Evolutionary conservation across 768 basidiomycete species (phyloP), one percentile per base, ranked within the genome.

Genomic region (Krasilnikovozyma curviuscula): DNA sequence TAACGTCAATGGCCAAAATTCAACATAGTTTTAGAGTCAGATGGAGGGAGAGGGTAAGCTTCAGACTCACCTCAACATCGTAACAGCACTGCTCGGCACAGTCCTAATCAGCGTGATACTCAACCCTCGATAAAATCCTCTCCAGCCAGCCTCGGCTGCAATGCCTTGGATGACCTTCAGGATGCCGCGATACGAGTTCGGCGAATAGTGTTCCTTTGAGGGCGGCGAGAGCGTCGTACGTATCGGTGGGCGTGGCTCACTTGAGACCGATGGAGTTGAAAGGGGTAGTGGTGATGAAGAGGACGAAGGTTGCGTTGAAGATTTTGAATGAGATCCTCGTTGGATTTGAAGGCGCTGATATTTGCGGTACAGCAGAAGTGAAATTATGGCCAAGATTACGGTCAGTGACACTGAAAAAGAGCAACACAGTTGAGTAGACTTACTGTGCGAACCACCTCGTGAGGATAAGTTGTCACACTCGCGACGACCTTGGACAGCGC

Each of bases 401-500:
- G 24, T 14, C 39, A 24, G 18, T 8, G 7, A 38, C 24, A 6
- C 16, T 5, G 6, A 16, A 23, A 38, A 19, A 25, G 3, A 16
- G 7, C 21, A 18, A 5, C 3, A 39, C 12, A 34, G 10, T 10
- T 10, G 12, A n/a, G 10, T n/a, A 10, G 32, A n/a, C n/a, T 10
- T 34, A 34, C n/a, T n/a, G 12, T 10, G 29, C 24, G 4, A 24
- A n/a, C 19, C 4, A 40, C 39, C 33, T 98, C 93, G 66, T 98
- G 93, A 1, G 93, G 93, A 63, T 98, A 98, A 29, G 93, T 97
- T 31, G 80, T 82, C 18, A 95, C 68, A 16, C 86, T 88, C 7
- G 93, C 93, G 1, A 83, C 78, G 83, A 95, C 93, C 64, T 98
- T 98, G 19, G 88, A 81, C 24, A 77, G 67, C n/a, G 83, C 84